Evolutionary conservation across 1,139 yeast species (phyloP), one percentile per base, ranked within the genome.

Genomic region (Spencermartinsiella ligniputridi): DNA sequence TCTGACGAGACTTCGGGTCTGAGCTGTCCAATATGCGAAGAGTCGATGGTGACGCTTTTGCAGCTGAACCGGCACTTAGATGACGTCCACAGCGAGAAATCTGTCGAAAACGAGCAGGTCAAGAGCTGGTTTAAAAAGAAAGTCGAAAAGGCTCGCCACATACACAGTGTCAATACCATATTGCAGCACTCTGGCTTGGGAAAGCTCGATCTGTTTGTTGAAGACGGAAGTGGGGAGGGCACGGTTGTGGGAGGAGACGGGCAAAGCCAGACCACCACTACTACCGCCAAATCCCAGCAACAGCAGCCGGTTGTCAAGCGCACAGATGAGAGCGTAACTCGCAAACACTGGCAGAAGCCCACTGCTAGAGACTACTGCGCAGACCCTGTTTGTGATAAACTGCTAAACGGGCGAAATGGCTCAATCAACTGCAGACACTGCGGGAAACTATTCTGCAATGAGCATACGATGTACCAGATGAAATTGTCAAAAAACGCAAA

Each of bases 41-140:
- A 79, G 50, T 50, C 67, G 1, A 80, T 83, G 83, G 64, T 76
- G 5, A 72, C 76, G 11, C 64, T 85, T 37, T 52, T 60, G 16
- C 83, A 79, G 50, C 68, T 87, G 49, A 85, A 85, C 59, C 71
- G 74, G 38, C 96, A 88, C 60, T 66, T 88, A 22, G 96, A 87
- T 58, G 85, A 76, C 47, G 74, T 64, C 3, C 96, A 87, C 61
- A 63, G 68, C 2, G 66, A 69, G 32, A 61, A 54, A 20, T 48
- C 50, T 40, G 52, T 46, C 9, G 55, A 54, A 25, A 69, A 66
- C 41, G 67, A 65, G 15, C 71, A 70, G 41, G 56, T 70, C 25
- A 63, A 61, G 45, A 59, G 68, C 11, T 72, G 76, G 76, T 60
- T 71, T 48, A 47, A 51, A 41, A 55, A 56, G 39, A 54, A 57